Evolutionary conservation across 2,329 filamentous ascomycete genomes (phyloP), one percentile per base, ranked within the genome.

Genomic region (Tolypocladium endophyticum): DNA sequence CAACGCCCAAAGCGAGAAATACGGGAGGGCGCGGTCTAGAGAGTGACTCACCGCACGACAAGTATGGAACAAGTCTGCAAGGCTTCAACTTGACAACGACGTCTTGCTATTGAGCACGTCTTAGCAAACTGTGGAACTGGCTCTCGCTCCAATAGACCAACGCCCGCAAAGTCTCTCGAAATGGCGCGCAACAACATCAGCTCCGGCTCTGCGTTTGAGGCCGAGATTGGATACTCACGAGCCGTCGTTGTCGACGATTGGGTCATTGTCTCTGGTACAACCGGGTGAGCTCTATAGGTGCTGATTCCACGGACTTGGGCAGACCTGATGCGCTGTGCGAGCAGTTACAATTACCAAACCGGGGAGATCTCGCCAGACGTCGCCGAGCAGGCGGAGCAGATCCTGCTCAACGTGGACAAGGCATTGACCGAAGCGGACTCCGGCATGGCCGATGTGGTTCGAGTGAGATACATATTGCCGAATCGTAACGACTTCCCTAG

Each of bases 231-330:
- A 56, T 83, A 83, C 68, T 82, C 80, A 36, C 75, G 81, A 56
- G 81, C 80, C 41, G 79, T 83, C 3, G 73, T 81, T 23, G 70
- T 73, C 1, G 80, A 78, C 14, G 78, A 79, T 43, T 79, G 77
- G 73, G 69, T 83, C 14, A 77, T 82, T 59, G 79, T 83, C 4
- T 82, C 81, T 2, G 81, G 81, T 0, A 82, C 79, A 43, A 83
- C 81, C 3, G 81, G 81, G 79, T 80, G 64, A 58, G 63, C 50
- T 11, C 2, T 8, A 7, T 2, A 14, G 30, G 16, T 16, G 2
- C 18, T 4, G 28, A 53, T 23, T 12, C 2, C 30, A 33, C 30
- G 18, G 7, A 35, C 2, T 12, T 16, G 4, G 12, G 14, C 50
- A 35, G 6, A 4, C 20, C 30, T 45, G 33, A 20, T 8, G 39